Base-by-base conservation (phyloP, 768 basidiomycete species). In the Cubamyces lactineus region DNA sequence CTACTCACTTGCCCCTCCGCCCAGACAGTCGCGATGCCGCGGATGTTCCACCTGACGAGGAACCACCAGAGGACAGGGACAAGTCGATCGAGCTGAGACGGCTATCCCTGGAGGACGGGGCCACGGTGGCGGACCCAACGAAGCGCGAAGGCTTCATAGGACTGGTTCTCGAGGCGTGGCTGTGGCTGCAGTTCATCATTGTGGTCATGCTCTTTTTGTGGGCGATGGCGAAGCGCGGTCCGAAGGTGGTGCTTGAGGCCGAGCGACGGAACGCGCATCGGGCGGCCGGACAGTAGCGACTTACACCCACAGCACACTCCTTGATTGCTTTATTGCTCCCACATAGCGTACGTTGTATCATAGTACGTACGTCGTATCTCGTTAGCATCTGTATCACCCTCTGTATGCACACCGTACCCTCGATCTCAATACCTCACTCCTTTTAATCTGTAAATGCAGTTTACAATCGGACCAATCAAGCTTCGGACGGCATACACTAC, bases 141-240 rank as follows among this genome's bases (percentile, higher is more conserved):
- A 54, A 56, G 46, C 46, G 71, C 59, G 62, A 68, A 3, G 71
- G 72, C 8, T 63, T 79, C 21, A 75, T 76, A 34, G 75, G 71
- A 40, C 74, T 88, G 51, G 71, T 92, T 64, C 67, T 94, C 51
- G 89, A 92, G 75, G 71, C 90, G 21, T 94, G 92, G 92, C 73
- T 94, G 64, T 92, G 91, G 90, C 72, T 92, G 61, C 92, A 94
- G 73, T 92, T 94, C 69, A 77, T 73, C 8, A 79, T 92, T 62
- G 85, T 94, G 64, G 80, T 93, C 38, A 57, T 87, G 43, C 86
- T 92, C 53, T 94, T 94, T 72, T 71, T 94, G 56, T 92, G 85
- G 81, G 84, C 89, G 38, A 89, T 92, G 86, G 89, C 90, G 60
- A 85, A 79, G 73, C 80, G 84, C 19, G 91, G 92, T 2, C 91